Base-by-base conservation (phyloP, 108 stramenopile species). In the Discostella stelligeroides region DNA sequence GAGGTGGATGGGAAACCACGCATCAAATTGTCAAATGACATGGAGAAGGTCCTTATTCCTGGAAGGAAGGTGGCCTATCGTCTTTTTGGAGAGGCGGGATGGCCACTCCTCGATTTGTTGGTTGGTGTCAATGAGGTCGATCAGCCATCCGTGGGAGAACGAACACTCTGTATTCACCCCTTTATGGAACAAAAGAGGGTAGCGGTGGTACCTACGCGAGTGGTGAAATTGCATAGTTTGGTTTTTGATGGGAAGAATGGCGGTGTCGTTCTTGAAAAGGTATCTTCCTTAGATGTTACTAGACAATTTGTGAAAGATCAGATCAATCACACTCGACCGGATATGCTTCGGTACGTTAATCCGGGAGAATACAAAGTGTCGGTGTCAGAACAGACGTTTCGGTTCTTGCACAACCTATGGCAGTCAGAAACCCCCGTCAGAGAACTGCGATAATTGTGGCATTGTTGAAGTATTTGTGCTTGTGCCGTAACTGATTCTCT, bases 1-100 rank as follows among this genome's bases (percentile, higher is more conserved):
- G 89, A 96, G 74, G 70, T 88, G 50, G 68, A 88, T 24, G 95
- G 91, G 8, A 34, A 82, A 58, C 94, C 99, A 9, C 75, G 98
- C 8, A 97, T 99, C 49, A 99, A 99, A 72, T 62, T 99, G 25
- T 88, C 86, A 15, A 81, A 98, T 75, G 96, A 97, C 40, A 65
- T 95, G 42, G 87, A 67, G 27, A 98, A 98, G 73, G 88, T 94
- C 11, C 75, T 92, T 14, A 93, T 96, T 40, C 95, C 95, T 9
- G 92, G 91, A 20, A 65, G 87, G 25, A 95, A 96, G 72, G 56
- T 83, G 4, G 86, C 85, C n/a, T 99, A 94, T 73, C 90, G 99
- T 43, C 76, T 99, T 25, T 85, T 82, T 57, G 95, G 95, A 25
- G 74, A 70, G 23, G 78, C 84, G 34, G 88, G 81, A 12, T 66